Evolutionary conservation across 2,329 filamentous ascomycete species (phyloP).

Genomic region (Alternaria triticina): DNA sequence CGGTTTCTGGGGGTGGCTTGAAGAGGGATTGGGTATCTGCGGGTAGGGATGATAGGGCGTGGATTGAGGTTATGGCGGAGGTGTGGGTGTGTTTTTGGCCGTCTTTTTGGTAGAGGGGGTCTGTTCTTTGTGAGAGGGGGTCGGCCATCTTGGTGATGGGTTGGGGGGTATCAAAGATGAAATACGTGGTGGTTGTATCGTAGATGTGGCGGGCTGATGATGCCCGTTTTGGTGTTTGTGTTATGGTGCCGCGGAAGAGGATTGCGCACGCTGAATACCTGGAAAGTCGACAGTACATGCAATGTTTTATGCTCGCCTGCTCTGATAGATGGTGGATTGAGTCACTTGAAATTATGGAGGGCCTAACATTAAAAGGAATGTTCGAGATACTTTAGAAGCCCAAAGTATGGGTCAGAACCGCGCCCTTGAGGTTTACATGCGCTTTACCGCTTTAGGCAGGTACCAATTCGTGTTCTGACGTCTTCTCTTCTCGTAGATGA

Average conservation of each 20-base stretch:
- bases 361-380: not conserved
- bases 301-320: not conserved
- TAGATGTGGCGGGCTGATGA: not conserved
- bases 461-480: not conserved
- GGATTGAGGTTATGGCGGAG: conserved; percentile 56
- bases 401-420: not conserved
- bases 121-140: conserved; percentile 19
- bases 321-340: fast-evolving
- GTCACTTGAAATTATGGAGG: not conserved
- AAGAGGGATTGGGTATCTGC: conserved; percentile 62
- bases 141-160: not conserved
- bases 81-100: conserved; percentile 52
- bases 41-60: conserved; percentile 58
- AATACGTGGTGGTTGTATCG: not conserved
- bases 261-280: not conserved
- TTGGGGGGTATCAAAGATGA: not conserved
- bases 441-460: conserved; percentile 7
- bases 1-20: conserved; percentile 58
- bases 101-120: conserved; percentile 50
- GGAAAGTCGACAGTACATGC: not conserved
- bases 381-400: not conserved
- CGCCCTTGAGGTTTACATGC: conserved; percentile 4
- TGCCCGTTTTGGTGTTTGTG: not conserved
- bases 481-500: not conserved
- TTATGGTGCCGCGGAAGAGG: not conserved